A percentile compares a stretch with the other conserved stretches of the same genome.
These are phyloP conservation scores for Exidia glandulosa DNA, from an alignment of 768 basidiomycete species.

Conservation along the genomic window DNA sequence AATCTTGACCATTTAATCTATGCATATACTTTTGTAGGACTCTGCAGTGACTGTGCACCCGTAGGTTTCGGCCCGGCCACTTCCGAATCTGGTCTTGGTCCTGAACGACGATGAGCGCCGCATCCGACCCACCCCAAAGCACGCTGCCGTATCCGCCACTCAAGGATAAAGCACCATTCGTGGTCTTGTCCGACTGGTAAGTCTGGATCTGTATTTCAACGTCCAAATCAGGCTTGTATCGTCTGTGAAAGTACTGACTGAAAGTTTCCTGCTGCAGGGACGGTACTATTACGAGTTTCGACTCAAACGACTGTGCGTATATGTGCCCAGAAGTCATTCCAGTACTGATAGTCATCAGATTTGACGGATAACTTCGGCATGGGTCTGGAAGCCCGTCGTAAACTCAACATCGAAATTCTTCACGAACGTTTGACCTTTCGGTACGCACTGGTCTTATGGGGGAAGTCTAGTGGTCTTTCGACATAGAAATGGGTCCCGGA, in stretches of 20 bases:
- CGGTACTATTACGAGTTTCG: constrained; percentile 85
- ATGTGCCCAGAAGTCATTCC: not conserved
- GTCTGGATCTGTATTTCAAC: constrained; percentile 18
- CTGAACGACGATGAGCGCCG: not conserved
- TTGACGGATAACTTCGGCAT: constrained; percentile 87
- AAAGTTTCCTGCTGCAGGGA: constrained; percentile 42
- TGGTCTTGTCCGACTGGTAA: constrained; percentile 86
- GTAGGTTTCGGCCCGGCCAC: too few species aligned
- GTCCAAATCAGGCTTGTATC: constrained; percentile 1
- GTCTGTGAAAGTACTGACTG: constrained; percentile 1
- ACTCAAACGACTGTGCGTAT: constrained; percentile 81
- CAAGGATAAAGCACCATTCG: constrained; percentile 68
- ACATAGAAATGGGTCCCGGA: too few species aligned
- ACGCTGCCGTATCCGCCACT: constrained; percentile 74
- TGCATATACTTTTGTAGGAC: too few species aligned
- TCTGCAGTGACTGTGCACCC: too few species aligned
- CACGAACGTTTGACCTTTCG: constrained; percentile 60
- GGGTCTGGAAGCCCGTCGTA: constrained; percentile 61
- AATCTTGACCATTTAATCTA: too few species aligned
- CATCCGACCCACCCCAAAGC: constrained; percentile 37
- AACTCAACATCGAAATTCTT: constrained; percentile 64
- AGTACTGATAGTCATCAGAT: constrained; percentile 30
- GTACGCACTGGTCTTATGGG: constrained; percentile 18
- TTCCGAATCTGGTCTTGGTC: too few species aligned
- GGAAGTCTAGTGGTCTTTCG: not conserved